phyloP scores from a whole-genome alignment of 73 alveolate species.

The Paramecium pentaurelia region DNA sequence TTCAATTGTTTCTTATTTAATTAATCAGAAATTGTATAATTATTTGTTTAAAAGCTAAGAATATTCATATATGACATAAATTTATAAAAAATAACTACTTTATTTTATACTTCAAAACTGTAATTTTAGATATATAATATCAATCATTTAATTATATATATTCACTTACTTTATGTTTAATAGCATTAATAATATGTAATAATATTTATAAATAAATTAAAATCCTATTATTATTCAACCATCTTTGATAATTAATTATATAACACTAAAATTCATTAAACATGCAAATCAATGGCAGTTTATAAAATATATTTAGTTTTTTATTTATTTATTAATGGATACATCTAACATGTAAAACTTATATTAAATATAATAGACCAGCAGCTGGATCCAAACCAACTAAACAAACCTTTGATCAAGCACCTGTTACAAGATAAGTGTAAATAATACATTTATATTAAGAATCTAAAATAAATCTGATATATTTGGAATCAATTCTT shows the following conservation, averaged over 20 bases:
- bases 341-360: neutral
- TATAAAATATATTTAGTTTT: neutral
- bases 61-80: neutral
- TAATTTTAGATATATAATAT: neutral
- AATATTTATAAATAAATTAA: neutral
- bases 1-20: neutral
- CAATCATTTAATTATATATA: no score
- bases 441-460: neutral
- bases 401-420: constrained; percentile 21
- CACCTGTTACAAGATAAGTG: neutral
- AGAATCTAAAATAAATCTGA: constrained; percentile 8
- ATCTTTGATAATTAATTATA: neutral
- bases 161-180: no score
- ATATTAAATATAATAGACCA: neutral
- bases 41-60: neutral
- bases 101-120: neutral
- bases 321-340: neutral
- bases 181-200: neutral
- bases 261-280: neutral
- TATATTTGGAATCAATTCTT: neutral
- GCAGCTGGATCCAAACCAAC: constrained; percentile 45
- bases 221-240: neutral
- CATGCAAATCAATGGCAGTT: neutral
- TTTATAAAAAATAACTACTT: neutral
- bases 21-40: neutral